Base-by-base conservation (phyloP, 1,284 basidiomycete genomes). In the Ganoderma meredithae region DNA sequence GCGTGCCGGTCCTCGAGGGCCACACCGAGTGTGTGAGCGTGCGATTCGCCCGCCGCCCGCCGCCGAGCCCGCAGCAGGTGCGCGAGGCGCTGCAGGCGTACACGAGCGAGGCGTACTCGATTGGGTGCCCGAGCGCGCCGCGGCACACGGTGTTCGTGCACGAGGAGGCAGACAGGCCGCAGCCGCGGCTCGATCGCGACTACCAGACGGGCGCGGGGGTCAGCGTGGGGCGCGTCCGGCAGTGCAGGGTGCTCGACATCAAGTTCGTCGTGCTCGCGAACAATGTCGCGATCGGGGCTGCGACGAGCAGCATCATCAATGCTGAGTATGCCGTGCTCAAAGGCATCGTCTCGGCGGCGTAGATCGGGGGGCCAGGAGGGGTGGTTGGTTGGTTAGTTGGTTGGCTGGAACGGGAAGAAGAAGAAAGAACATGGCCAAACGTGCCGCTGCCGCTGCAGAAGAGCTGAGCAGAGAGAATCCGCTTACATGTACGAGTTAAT, bases 271-370 rank as follows among this genome's bases (percentile, higher is more conserved):
- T 96, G 58, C 85, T 99, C 67, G 89, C 92, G 70, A 98, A 99
- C 81, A 99, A 99, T 77, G 97, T 99, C 71, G 92, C 92, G 75
- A 95, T 99, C 73, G 97, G 98, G 8, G 97, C 97, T 12, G 97
- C 98, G 62, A 99, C 98, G 58, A 96, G 94, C 75, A 96, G 95
- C 69, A 95, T 99, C 79, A 97, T 99, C 79, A 99, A 99, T 79
- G 98, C 97, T 4, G 97, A 99, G 85, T 84, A 95, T 49, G 97
- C 96, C n/a, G 88, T 97, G 5, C 81, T 93, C 65, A 95, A 94
- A 82, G 95, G 94, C 13, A 82, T 92, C 64, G 81, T 88, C 63
- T 65, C 70, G 27, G 67, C 71, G 76, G 90, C 76, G 71, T 62
- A 64, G 61, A 47, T 43, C 36, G 52, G 60, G 36, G 15, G 40